Evolutionary conservation across 2,329 filamentous ascomycete species (phyloP), one percentile per base, ranked within the genome.

Genomic region (Nannizziopsis barbatae): DNA sequence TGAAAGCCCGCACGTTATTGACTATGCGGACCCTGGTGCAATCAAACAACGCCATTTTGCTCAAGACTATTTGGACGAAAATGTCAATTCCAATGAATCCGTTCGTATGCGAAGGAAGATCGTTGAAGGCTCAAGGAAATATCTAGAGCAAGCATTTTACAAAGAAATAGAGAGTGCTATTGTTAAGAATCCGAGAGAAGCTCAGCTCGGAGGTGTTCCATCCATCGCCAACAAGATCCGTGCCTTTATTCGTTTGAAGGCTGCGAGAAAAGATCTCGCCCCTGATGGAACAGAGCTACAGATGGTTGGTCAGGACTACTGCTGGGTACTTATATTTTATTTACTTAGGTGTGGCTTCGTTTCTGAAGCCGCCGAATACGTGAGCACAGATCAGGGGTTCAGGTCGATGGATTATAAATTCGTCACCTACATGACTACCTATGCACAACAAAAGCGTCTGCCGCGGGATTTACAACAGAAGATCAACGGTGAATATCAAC

Each of bases 261-360:
- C 82, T 37, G 76, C 79, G 1, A 80, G 87, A 51, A 94, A 89
- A 66, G 87, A 94, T 60, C 76, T 96, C 38, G 85, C 84, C 1
- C 80, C 83, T 2, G 86, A 94, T 61, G 86, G 83, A 53, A 79
- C 82, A 3, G 81, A 90, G 55, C 73, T 95, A 41, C 86, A 94
- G 65, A 79, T 81, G 63, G 76, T 89, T 42, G 80, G 81, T 37
- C 80, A 84, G 45, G 89, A 95, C 62, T 92, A 84, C 60, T 84
- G 89, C 54, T 98, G 92, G 92, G 88, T 89, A 38, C 76, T 95
- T 43, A 81, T 98, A 39, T 98, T 93, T 70, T 96, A 87, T 66
- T 76, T 96, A 36, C 71, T 98, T 18, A 81, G 92, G 40, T 84
- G 84, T 53, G 92, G 92, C 43, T 82, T 94, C 55, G 75, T 92